Base-by-base conservation (phyloP, 2,329 filamentous ascomycete genomes). In the Penicillium sp. region DNA sequence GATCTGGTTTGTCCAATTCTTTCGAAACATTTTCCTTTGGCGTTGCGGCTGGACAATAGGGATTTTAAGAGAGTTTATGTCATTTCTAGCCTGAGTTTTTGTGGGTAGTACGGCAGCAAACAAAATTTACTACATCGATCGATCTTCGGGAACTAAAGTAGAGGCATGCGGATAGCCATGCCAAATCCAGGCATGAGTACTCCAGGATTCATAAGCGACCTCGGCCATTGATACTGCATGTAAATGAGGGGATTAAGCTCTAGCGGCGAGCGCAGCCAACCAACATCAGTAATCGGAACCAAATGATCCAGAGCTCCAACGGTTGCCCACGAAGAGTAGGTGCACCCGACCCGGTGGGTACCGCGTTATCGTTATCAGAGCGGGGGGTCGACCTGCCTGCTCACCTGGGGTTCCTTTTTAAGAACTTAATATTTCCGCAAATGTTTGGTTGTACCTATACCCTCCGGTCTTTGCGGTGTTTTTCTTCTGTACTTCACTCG, bases 251-350 rank as follows among this genome's bases (percentile, higher is more conserved):
- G 13, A 23, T 31, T 13, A 44, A 54, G 45, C 26, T 53, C 26
- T 26, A 14, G 26, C 52, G 52, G 52, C 47, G 42, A 5, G 21
- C 19, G 11, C 27, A 49, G 21, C 61, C 61, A 62, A 62, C 61
- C 61, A 59, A 19, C 50, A 35, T 37, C 11, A 16, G 11, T 52
- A 33, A 31, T 2, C 29, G 27, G 23, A 13, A 9, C 42, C 31
- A 53, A 52, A 25, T 10, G 13, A 31, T n/a, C 13, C 42, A 23
- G 23, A 25, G 47, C 51, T 54, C 52, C 46, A 51, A 26, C 52
- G 47, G 53, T 63, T 64, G 53, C 55, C 68, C 62, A 19, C 48
- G 60, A 74, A 70, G 68, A 72, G 71, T 59, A 73, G 65, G 67
- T 73, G 60, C 62, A 72, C 64, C 61, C 71, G 70, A 72, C 55